Base-by-base conservation (phyloP, 1,284 basidiomycete genomes). In the Ustilago trichophora region DNA sequence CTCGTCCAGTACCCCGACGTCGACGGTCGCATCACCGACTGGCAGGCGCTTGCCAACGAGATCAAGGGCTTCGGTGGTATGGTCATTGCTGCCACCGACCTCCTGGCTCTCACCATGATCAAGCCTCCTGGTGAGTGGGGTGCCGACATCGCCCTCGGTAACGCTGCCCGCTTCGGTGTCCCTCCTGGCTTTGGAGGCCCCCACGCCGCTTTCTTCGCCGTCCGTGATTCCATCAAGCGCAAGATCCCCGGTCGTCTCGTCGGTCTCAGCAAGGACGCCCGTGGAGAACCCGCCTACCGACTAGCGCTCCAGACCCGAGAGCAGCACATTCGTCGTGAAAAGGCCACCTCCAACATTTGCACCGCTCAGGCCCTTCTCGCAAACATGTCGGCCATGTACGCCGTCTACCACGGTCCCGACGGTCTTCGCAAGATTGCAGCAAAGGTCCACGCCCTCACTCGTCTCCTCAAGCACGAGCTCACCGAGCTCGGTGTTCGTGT, bases 41-140 rank as follows among this genome's bases (percentile, higher is more conserved):
- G 89, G 85, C 83, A 84, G 36, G 82, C 83, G 4, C 84, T 96
- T 15, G 86, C 91, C 3, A 82, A 87, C 19, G 85, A 87, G 22
- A 87, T 90, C 29, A 94, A 98, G 82, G 84, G 85, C n/a, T 78
- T 85, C 16, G 90, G 90, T 32, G 93, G 87, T 36, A 86, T 97
- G 63, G 87, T 95, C 46, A 87, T 91, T 19, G 91, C 90, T 69
- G 93, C 93, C 11, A 92, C 92, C 12, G 95, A 98, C 83, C 87
- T 98, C 44, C 85, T 98, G 25, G 92, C 95, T 2, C 85, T 98
- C 77, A 93, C 94, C 8, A 87, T 93, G 86, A 86, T 98, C 74
- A 93, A 91, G 80, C 92, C 95, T 21, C 95, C 95, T 11, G 95
- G 95, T 55, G 95, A 98, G 85, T 98, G 95, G 92, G 95, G 95